Base-by-base conservation (phyloP, 2,329 filamentous ascomycete species). In the Aureobasidium mangrovei region DNA sequence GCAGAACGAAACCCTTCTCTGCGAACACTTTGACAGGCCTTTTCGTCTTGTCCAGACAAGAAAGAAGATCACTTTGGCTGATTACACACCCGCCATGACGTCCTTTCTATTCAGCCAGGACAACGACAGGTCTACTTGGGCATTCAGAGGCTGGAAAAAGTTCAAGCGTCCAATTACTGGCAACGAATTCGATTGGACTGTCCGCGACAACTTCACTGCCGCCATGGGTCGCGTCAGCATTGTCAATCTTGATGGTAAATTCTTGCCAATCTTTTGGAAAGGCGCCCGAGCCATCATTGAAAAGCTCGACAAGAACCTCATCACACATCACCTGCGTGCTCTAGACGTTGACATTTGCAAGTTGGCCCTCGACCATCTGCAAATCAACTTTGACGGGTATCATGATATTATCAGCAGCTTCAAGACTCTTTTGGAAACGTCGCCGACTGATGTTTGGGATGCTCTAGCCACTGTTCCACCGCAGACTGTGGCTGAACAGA, bases 141-240 rank as follows among this genome's bases (percentile, higher is more conserved):
- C 88, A 1, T 72, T 77, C 35, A 73, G 77, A 47, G 81, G 83
- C 4, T 91, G 86, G 81, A 75, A 77, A n/a, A 81, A 79, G 38
- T 79, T 86, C 59, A 76, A 79, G 45, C 77, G 81, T 9, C 74
- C 77, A 24, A 77, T 94, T 48, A 82, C 84, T 0, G 74, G 79
- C 7, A 77, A 82, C 35, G 86, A 93, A 60, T 97, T 95, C 65
- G 87, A 95, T 41, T 94, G 87, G 85, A 87, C 88, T 8, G 82
- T 96, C 39, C 83, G 84, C 59, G 84, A 87, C 57, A 83, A 84
- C 33, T 74, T 97, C 18, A 73, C 83, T 36, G 74, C 78, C 54
- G 83, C 83, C 6, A 82, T 95, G 56, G 72, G 78, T 47, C 75
- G 78, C 29, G 82, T 85, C 2, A 78, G 80, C 46, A 72, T 76